These are phyloP conservation scores for Plasmodium vinckei DNA, from an alignment of 169 alveolate species.

Conservation along the genomic window DNA sequence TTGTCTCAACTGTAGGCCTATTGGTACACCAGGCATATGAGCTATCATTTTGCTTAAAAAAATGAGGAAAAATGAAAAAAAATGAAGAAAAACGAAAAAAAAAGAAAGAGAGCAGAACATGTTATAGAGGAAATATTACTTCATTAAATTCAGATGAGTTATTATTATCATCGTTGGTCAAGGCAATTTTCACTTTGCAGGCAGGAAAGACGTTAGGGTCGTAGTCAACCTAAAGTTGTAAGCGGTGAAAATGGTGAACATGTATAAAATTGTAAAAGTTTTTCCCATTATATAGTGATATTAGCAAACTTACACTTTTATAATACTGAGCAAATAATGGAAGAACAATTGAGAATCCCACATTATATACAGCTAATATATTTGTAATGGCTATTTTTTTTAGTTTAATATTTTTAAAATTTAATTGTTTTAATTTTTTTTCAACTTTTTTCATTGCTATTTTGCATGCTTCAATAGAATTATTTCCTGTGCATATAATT, in stretches of 20 bases:
- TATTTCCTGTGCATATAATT: constrained; percentile 83
- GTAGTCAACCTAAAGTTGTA: constrained; percentile 30
- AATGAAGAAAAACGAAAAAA: background rate
- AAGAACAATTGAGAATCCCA: constrained; percentile 77
- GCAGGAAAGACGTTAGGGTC: constrained; percentile 75
- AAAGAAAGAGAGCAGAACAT: background rate
- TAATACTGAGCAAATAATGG: constrained; percentile 79
- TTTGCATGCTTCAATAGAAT: constrained; percentile 80
- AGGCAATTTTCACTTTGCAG: constrained; percentile 69
- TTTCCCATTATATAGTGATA: too few species aligned
- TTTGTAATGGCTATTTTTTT: constrained; percentile 77
- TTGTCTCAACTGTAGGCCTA: background rate
- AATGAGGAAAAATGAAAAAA: background rate
- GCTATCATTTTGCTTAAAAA: constrained; percentile 26
- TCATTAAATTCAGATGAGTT: constrained; percentile 18
- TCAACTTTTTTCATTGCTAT: constrained; percentile 84
- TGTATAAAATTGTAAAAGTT: background rate
- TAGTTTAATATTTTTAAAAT: constrained; percentile 77
- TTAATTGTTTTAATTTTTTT: constrained; percentile 79
- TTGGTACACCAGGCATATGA: constrained; percentile 43
- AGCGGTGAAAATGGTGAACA: background rate
- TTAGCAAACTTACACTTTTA: constrained; percentile 28
- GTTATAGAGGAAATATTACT: background rate
- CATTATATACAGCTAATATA: constrained; percentile 82
- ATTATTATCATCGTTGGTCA: constrained; percentile 25